phyloP scores from a whole-genome alignment of 371 early-diverging fungal genomes.

The Zychaea mexicana region DNA sequence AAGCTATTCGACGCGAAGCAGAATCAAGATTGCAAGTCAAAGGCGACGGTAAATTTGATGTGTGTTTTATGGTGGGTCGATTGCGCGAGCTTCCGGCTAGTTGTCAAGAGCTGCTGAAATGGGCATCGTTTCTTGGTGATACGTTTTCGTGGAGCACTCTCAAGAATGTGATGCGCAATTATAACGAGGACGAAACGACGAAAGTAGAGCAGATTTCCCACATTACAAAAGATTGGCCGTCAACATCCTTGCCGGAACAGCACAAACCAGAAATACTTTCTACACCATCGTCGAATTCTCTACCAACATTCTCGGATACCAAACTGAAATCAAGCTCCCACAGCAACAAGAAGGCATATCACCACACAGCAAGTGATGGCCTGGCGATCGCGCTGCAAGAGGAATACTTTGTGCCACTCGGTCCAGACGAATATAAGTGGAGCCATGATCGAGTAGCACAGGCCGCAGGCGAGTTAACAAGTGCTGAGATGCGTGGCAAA shows the following conservation, averaged over 20 bases:
- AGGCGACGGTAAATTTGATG: conserved; percentile 23
- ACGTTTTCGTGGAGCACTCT: conserved; percentile 48
- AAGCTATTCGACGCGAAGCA: conserved; percentile 29
- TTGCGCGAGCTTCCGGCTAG: conserved; percentile 37
- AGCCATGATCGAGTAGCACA: conserved; percentile 48
- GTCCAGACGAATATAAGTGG: conserved; percentile 46
- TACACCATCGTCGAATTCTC: too few relatives aligned
- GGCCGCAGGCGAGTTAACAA: conserved; percentile 44
- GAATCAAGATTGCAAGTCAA: not conserved
- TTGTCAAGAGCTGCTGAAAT: conserved; percentile 38
- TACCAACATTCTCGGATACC: too few relatives aligned
- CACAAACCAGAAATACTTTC: too few relatives aligned
- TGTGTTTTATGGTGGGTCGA: conserved; percentile 31
- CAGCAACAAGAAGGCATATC: not conserved
- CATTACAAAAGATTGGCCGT: too few relatives aligned
- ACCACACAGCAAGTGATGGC: conserved; percentile 28
- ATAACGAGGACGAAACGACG: not conserved
- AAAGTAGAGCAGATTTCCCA: too few relatives aligned
- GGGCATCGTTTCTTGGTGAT: conserved; percentile 49
- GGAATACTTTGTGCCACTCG: conserved; percentile 43
- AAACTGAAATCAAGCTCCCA: not conserved
- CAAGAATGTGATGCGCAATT: conserved; percentile 34
- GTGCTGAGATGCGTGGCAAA: conserved; percentile 26
- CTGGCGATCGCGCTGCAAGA: conserved; percentile 44
- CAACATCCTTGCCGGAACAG: too few relatives aligned